phyloP scores from a whole-genome alignment of 257 asterid species.

The Salvia splendens region DNA sequence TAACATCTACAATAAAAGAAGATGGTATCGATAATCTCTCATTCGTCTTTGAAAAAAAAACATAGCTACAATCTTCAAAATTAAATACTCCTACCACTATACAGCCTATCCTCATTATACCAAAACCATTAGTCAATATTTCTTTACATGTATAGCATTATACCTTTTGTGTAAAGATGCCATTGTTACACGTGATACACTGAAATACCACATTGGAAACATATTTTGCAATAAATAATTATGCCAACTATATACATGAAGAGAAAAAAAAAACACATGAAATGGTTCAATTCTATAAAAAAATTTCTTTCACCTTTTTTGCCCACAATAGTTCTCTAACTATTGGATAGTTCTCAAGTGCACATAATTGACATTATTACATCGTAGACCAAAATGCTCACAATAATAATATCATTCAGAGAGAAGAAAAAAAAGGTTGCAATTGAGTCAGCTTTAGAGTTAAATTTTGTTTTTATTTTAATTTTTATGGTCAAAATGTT shows the following conservation, averaged over 20 bases:
- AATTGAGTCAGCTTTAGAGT: too few species aligned
- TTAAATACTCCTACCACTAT: too few species aligned
- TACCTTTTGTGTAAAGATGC: background rate
- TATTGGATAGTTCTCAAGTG: slow-evolving; percentile 27
- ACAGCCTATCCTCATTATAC: too few species aligned
- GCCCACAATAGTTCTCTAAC: background rate
- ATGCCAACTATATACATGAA: background rate
- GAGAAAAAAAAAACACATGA: background rate
- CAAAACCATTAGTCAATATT: background rate
- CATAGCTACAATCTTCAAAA: too few species aligned
- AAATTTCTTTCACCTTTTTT: background rate
- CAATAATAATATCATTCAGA: slow-evolving; percentile 30
- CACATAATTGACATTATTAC: slow-evolving; percentile 34
- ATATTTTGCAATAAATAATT: background rate
- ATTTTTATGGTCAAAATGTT: slow-evolving; percentile 33
- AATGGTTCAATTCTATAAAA: background rate
- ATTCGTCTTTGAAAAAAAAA: too few species aligned
- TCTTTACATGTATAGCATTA: too few species aligned
- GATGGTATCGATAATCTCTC: too few species aligned
- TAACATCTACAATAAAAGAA: too few species aligned
- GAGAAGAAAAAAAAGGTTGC: background rate
- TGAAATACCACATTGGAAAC: background rate
- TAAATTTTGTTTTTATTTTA: background rate
- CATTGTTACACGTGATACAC: background rate
- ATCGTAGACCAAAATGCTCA: slow-evolving; percentile 36